Evolutionary conservation across 176 grass and related monocot species (phyloP).

Genomic region (Paspalum vaginatum): DNA sequence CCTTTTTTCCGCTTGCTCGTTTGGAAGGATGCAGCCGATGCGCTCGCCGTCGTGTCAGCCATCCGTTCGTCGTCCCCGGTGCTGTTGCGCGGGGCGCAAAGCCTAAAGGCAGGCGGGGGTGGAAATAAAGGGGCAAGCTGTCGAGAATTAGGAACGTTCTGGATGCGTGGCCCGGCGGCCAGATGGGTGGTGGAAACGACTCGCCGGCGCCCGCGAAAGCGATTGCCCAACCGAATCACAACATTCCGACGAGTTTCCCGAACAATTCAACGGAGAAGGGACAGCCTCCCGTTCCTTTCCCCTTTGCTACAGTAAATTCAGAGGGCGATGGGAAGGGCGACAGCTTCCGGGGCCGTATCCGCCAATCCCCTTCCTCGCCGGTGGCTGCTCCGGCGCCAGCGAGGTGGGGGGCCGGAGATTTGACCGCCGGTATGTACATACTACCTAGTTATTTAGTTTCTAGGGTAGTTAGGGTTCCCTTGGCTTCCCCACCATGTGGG

Average conservation of each 20-base stretch:
- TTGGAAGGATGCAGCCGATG: slow-evolving; percentile 24
- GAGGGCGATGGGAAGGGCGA: too few species aligned
- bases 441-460: too few species aligned
- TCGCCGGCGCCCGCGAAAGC: slow-evolving; percentile 11
- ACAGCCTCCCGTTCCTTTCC: too few species aligned
- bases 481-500: too few species aligned
- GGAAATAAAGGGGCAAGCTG: background rate
- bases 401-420: too few species aligned
- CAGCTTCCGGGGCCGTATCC: too few species aligned
- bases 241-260: slow-evolving; percentile 3
- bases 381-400: too few species aligned
- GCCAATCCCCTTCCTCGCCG: too few species aligned
- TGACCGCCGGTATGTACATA: too few species aligned
- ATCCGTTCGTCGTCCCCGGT: background rate
- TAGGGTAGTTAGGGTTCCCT: too few species aligned
- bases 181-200: slow-evolving; percentile 35
- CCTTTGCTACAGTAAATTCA: too few species aligned
- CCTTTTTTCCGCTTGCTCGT: background rate
- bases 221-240: slow-evolving; percentile 25
- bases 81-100: background rate
- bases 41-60: slow-evolving; percentile 15
- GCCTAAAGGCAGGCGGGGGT: background rate
- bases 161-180: slow-evolving; percentile 37
- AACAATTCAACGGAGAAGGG: too few species aligned
- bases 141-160: slow-evolving; percentile 26